Evolutionary conservation across 495 filamentous ascomycete species (phyloP).

Genomic region (Parathielavia appendiculata): DNA sequence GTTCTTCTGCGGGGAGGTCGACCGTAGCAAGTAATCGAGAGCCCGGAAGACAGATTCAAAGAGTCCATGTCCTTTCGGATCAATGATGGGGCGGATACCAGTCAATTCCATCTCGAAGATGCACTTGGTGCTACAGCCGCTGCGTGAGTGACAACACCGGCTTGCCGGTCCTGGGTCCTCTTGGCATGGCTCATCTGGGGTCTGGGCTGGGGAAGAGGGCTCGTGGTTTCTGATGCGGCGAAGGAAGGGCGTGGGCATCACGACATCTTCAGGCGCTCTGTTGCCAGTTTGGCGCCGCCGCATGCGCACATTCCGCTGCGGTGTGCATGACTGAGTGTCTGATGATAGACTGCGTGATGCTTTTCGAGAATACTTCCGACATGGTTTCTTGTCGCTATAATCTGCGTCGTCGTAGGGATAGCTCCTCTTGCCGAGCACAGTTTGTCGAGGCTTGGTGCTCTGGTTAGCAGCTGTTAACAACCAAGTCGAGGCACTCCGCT

Average conservation of each 20-base stretch:
- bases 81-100: constrained; percentile 10
- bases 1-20: constrained; percentile 30
- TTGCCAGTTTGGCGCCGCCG: constrained; percentile 13
- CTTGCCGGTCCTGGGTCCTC: not conserved
- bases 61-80: constrained; percentile 14
- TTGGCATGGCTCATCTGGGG: not conserved
- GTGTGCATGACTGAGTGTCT: constrained; percentile 13
- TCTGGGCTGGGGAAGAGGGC: constrained; percentile 18
- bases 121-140: constrained; percentile 13
- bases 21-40: constrained; percentile 44
- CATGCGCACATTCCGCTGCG: constrained; percentile 12
- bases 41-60: constrained; percentile 41
- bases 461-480: not conserved
- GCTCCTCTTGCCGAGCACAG: constrained; percentile 19
- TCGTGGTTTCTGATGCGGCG: constrained; percentile 24
- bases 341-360: constrained; percentile 14
- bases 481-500: constrained; percentile 1
- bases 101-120: constrained; percentile 20
- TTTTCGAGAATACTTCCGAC: constrained; percentile 25
- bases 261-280: constrained; percentile 19
- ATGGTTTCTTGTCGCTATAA: constrained; percentile 17
- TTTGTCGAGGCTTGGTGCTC: constrained; percentile 9
- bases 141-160: constrained; percentile 14
- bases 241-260: constrained; percentile 29
- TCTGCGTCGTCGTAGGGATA: constrained; percentile 15